Percentiles rank a stretch among this genome's conserved stretches.
These are phyloP conservation scores for Hevea brasiliensis DNA, from an alignment of 345 rosid genomes.

Conservation along the genomic window DNA sequence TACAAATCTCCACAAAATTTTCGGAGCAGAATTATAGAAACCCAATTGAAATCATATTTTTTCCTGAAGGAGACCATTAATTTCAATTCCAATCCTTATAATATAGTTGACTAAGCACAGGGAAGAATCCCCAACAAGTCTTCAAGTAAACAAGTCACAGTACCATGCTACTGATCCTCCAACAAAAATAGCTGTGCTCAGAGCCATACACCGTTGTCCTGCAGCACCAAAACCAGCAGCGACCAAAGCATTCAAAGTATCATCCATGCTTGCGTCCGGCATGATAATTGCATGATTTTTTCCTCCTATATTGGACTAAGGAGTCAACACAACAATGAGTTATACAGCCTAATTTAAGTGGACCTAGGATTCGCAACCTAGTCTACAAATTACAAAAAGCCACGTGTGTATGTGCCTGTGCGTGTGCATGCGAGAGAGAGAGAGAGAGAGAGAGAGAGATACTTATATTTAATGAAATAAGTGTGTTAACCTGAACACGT, in stretches of 20 bases:
- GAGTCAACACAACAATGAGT: conserved; percentile 15
- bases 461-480: background rate
- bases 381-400: background rate
- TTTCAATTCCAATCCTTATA: background rate
- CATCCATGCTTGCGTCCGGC: conserved; percentile 62
- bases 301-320: conserved; percentile 49
- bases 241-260: conserved; percentile 53
- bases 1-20: background rate
- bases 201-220: conserved; percentile 55
- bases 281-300: conserved; percentile 60
- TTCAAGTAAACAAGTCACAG: background rate
- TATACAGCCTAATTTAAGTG: conserved; percentile 15
- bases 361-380: background rate
- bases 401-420: background rate
- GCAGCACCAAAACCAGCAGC: conserved; percentile 65
- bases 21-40: background rate
- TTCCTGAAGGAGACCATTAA: background rate
- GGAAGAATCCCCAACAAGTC: background rate
- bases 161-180: conserved; percentile 57
- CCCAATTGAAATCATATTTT: background rate
- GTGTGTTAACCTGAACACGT: conserved; percentile 35
- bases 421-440: background rate
- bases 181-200: conserved; percentile 52
- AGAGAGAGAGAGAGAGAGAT: background rate
- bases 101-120: background rate